These are phyloP conservation scores for Lobulomyces angularis DNA, from an alignment of 192 early-diverging fungal species.

Conservation along the genomic window DNA sequence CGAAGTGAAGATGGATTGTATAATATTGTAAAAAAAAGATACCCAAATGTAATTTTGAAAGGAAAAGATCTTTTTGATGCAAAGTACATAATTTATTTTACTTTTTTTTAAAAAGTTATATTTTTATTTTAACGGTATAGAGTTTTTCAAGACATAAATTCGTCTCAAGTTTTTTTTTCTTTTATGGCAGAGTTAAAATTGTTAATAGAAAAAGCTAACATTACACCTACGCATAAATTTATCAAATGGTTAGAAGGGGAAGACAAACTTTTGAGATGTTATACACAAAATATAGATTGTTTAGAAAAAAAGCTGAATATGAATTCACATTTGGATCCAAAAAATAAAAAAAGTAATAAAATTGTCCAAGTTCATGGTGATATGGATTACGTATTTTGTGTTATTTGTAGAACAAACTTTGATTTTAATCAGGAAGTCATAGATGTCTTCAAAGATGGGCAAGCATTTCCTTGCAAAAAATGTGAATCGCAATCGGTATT, in stretches of 20 bases:
- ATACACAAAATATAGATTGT: constrained; percentile 94
- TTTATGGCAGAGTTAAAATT: constrained; percentile 81
- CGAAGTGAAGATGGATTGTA: constrained; percentile 75
- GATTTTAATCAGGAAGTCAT: constrained; percentile 46
- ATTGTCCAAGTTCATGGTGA: constrained; percentile 91
- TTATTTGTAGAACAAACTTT: constrained; percentile 60
- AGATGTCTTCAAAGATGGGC: constrained; percentile 54
- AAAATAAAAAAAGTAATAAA: constrained; percentile 34
- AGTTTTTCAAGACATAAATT: too few relatives aligned
- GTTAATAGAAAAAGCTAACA: constrained; percentile 53
- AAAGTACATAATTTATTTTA: too few relatives aligned
- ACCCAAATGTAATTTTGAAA: constrained; percentile 53
- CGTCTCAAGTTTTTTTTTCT: constrained; percentile 46
- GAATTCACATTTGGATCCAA: constrained; percentile 7
- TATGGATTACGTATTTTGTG: constrained; percentile 75
- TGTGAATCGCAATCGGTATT: constrained; percentile 36
- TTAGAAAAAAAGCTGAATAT: constrained; percentile 67
- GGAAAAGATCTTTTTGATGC: constrained; percentile 84
- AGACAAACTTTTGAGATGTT: constrained; percentile 75
- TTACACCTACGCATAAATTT: constrained; percentile 78
- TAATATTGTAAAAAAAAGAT: constrained; percentile 63
- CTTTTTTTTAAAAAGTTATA: too few relatives aligned
- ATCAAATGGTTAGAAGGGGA: constrained; percentile 60
- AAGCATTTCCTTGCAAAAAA: constrained; percentile 50
- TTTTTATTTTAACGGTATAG: too few relatives aligned